These are phyloP conservation scores for Monilinia aucupariae DNA, from an alignment of 2,329 filamentous ascomycete genomes.

Conservation along the genomic window DNA sequence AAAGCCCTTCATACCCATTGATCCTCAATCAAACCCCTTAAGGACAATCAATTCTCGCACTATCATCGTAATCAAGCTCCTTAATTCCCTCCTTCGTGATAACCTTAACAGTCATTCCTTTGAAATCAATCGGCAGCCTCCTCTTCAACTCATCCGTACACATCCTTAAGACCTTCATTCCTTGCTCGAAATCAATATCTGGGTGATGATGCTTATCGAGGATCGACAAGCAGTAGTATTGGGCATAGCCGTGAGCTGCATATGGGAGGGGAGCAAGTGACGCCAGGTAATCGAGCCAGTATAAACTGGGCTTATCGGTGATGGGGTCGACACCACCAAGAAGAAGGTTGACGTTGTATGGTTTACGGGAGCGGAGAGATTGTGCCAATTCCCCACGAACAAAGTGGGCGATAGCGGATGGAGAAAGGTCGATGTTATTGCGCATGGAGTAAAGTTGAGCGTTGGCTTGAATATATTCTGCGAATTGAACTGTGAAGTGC, in stretches of 20 bases:
- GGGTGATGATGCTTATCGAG: slow-evolving; percentile 98
- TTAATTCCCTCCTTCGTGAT: slow-evolving; percentile 90
- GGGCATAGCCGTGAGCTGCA: slow-evolving; percentile 95
- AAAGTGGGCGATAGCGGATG: slow-evolving; percentile 84
- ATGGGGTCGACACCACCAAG: slow-evolving; percentile 91
- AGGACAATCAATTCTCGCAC: slow-evolving; percentile 31
- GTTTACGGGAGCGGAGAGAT: slow-evolving; percentile 83
- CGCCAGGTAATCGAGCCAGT: slow-evolving; percentile 97
- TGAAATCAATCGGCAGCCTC: slow-evolving; percentile 96
- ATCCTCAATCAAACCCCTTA: slow-evolving; percentile 16
- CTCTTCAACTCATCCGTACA: slow-evolving; percentile 97
- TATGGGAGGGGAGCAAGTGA: slow-evolving; percentile 84
- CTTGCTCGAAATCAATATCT: slow-evolving; percentile 81
- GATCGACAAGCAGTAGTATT: slow-evolving; percentile 98
- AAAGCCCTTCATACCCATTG: slow-evolving; percentile 4
- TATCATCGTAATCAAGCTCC: slow-evolving; percentile 80
- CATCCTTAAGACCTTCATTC: slow-evolving; percentile 86
- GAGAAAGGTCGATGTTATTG: slow-evolving; percentile 87
- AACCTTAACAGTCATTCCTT: slow-evolving; percentile 90
- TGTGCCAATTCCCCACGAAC: slow-evolving; percentile 89
- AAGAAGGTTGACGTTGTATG: slow-evolving; percentile 94
- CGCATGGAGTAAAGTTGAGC: slow-evolving; percentile 98
- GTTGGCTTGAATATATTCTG: slow-evolving; percentile 98
- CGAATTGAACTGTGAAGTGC: slow-evolving; percentile 74
- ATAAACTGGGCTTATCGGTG: slow-evolving; percentile 82